phyloP scores from a whole-genome alignment of 805 yeast genomes.

The Metschnikowia bowlesiae region DNA sequence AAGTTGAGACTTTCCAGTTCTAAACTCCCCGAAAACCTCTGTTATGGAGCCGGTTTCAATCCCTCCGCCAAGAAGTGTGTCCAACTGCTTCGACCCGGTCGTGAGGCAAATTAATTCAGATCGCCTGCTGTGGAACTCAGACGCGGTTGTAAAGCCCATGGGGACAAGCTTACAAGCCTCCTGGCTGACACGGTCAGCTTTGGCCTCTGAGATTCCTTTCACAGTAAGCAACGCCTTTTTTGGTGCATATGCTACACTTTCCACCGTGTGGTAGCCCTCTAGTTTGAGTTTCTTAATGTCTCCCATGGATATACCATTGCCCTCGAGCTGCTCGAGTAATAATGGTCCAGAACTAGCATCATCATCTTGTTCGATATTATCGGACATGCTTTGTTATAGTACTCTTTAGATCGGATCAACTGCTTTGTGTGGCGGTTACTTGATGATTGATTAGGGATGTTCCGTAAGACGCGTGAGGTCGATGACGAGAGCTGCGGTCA shows the following conservation, averaged over 20 bases:
- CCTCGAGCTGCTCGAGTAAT: constrained; percentile 53
- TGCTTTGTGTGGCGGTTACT: neutral
- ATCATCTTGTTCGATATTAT: constrained; percentile 33
- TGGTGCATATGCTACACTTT: constrained; percentile 90
- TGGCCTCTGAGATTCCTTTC: constrained; percentile 92
- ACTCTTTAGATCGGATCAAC: neutral
- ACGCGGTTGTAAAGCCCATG: constrained; percentile 95
- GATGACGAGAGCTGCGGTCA: neutral
- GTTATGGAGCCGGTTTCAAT: constrained; percentile 96
- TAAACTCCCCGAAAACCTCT: constrained; percentile 93
- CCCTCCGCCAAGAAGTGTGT: constrained; percentile 92
- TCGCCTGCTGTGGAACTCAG: constrained; percentile 86
- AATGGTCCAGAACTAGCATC: constrained; percentile 56
- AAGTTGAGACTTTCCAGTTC: constrained; percentile 95
- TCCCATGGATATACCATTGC: constrained; percentile 77
- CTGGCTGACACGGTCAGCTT: constrained; percentile 77
- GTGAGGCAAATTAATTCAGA: constrained; percentile 89
- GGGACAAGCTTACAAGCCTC: constrained; percentile 89
- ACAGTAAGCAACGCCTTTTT: constrained; percentile 70
- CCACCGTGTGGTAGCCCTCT: constrained; percentile 85
- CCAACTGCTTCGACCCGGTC: constrained; percentile 92
- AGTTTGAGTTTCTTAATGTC: constrained; percentile 80
- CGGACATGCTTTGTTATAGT: constrained; percentile 8
- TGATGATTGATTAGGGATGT: neutral
- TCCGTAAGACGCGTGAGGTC: neutral